Percentiles rank a stretch among this genome's conserved stretches.
phyloP scores from a whole-genome alignment of 306 rosid species.

The Chamaecrista fasciculata region DNA sequence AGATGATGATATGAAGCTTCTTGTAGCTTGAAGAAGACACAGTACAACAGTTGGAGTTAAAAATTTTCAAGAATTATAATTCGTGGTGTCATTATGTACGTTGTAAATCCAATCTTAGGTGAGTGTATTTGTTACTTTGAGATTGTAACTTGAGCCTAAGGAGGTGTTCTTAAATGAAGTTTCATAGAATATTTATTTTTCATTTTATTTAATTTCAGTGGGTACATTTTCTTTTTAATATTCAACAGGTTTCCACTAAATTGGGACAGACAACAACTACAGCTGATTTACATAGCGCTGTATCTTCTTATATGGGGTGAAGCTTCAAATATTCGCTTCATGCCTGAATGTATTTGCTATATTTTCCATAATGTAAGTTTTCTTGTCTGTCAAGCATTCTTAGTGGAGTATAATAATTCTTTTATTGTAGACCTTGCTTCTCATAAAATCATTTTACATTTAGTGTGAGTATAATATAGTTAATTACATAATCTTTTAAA shows the following conservation, averaged over 20 bases:
- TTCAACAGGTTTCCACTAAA: slow-evolving; percentile 47
- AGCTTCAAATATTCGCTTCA: slow-evolving; percentile 96
- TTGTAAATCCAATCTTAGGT: slow-evolving; percentile 59
- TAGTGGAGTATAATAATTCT: slow-evolving; percentile 14
- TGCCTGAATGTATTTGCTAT: slow-evolving; percentile 99
- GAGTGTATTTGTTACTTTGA: slow-evolving; percentile 29
- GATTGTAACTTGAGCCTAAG: slow-evolving; percentile 22
- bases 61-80: slow-evolving; percentile 74
- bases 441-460: not conserved
- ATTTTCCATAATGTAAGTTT: slow-evolving; percentile 82
- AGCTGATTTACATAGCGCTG: slow-evolving; percentile 82
- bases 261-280: slow-evolving; percentile 49
- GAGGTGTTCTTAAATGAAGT: slow-evolving; percentile 17
- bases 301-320: slow-evolving; percentile 99
- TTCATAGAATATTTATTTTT: slow-evolving; percentile 21
- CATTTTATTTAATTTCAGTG: slow-evolving; percentile 25
- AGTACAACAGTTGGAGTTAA: slow-evolving; percentile 44
- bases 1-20: slow-evolving; percentile 35
- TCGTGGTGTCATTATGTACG: slow-evolving; percentile 94
- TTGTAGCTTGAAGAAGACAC: slow-evolving; percentile 72
- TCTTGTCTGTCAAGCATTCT: slow-evolving; percentile 9
- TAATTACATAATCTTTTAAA: not conserved
- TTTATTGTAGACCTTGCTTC: slow-evolving; percentile 15
- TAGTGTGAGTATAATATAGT: not conserved
- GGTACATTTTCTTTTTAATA: slow-evolving; percentile 15